phyloP scores from a whole-genome alignment of 2,329 filamentous ascomycete species.

The Pleoardoris graminearum region DNA sequence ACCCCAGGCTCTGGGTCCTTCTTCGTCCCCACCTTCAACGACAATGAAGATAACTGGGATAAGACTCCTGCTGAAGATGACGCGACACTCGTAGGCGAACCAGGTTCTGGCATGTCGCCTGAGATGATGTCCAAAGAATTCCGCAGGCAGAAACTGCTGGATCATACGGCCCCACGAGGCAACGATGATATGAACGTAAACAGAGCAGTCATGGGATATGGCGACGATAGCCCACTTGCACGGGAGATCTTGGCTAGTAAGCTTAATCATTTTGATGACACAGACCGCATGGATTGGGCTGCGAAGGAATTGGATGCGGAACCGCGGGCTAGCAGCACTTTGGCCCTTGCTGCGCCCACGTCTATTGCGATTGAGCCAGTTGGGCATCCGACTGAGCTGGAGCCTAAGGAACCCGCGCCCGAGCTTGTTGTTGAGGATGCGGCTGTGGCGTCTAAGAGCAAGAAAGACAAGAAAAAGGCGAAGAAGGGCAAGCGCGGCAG shows the following conservation, averaged over 20 bases:
- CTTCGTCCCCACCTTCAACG: conserved; percentile 31
- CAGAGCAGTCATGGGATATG: conserved; percentile 15
- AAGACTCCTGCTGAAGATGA: conserved; percentile 34
- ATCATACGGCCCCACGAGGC: conserved; percentile 26
- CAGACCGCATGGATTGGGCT: not conserved
- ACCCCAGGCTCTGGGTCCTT: conserved; percentile 14
- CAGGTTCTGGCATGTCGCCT: conserved; percentile 14
- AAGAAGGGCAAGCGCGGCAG: conserved; percentile 36
- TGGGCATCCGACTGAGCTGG: not conserved
- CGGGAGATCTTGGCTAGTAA: conserved; percentile 6
- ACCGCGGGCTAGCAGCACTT: not conserved
- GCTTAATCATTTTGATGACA: conserved; percentile 1
- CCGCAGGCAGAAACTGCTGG: conserved; percentile 31
- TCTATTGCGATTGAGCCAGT: conserved; percentile 1
- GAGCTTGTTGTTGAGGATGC: conserved; percentile 12
- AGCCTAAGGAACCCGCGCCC: not conserved
- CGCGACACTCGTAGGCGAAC: conserved; percentile 38
- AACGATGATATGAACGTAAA: conserved; percentile 17
- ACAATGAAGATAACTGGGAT: conserved; percentile 39
- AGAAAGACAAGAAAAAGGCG: conserved; percentile 35
- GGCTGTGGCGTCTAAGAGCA: conserved; percentile 23
- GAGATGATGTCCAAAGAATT: conserved; percentile 27
- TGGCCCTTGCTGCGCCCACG: not conserved
- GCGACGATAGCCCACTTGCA: conserved; percentile 4
- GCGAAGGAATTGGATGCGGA: not conserved